These are phyloP conservation scores for Styphnolobium japonicum DNA, from an alignment of 306 rosid species.

Conservation along the genomic window DNA sequence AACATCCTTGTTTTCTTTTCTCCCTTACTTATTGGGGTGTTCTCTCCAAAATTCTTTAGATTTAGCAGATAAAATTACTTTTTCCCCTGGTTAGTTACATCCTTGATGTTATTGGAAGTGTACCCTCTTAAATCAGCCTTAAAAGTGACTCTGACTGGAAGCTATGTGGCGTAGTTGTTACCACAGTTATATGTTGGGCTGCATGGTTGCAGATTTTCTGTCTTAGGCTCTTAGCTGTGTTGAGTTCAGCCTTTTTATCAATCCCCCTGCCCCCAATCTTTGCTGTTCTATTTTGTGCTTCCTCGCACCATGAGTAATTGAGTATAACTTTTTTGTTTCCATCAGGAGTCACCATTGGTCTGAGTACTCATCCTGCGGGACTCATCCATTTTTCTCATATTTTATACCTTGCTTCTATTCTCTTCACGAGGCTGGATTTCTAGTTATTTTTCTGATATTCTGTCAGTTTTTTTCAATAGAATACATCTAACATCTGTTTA, in stretches of 20 bases:
- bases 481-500: neutral
- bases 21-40: neutral
- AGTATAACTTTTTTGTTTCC: neutral
- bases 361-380: neutral
- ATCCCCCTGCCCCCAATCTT: neutral
- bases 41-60: neutral
- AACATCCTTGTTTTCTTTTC: conserved; percentile 6
- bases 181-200: neutral
- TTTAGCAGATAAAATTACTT: neutral
- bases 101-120: neutral
- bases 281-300: neutral
- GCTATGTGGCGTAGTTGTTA: neutral
- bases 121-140: neutral
- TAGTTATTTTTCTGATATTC: neutral
- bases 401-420: neutral
- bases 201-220: conserved; percentile 15
- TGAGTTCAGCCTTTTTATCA: neutral
- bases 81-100: neutral
- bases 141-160: neutral
- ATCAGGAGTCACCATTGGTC: neutral
- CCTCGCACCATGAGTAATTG: neutral
- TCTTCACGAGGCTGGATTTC: neutral
- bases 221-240: neutral
- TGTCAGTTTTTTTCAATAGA: neutral
- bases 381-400: neutral